Evolutionary conservation across 192 early-diverging fungal species (phyloP), one percentile per base, ranked within the genome.

Genomic region (Podila horticola): DNA sequence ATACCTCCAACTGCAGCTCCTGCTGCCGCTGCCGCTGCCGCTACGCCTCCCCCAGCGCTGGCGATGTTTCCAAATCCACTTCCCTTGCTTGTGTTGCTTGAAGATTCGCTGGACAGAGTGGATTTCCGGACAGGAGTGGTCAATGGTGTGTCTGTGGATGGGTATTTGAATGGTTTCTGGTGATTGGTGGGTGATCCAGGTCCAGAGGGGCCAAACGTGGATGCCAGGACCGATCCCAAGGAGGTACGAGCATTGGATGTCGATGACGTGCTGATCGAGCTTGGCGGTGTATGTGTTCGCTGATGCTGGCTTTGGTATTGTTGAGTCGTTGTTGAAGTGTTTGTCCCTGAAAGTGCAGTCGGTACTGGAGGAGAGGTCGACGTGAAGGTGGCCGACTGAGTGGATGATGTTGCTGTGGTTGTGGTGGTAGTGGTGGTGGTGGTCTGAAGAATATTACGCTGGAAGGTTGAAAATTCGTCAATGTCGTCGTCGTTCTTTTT

Each of bases 381-480:
- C 17, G 30, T 31, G 26, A 30, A 61, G 9, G 19, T 13, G 59
- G 67, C 22, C 24, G 52, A 26, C 19, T 73, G 62, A 13, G 69
- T 58, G 38, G 69, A 29, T 62, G 66, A 41, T 36, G 79, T 31
- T 58, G 62, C 50, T 5, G 66, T 58, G 4, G 59, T 64, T 19
- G 30, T 67, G 28, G 58, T 74, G 31, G 64, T 50, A 26, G 51
- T 60, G 31, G 57, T 50, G 28, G 71, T 63, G 15, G 62, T 45
- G 58, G 74, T 62, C 22, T 61, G 66, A 31, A 75, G 66, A 31
- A 75, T 64, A 31, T 67, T 49, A n/a, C 69, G 64, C 58, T 75
- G 77, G 29, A 68, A 65, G 24, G 77, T 50, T 45, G 22, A 52
- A 62, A 51, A 13, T 34, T 57, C 20, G 22, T 82, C 52, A 36